A percentile compares a stretch with the other conserved stretches of the same genome.
phyloP scores from a whole-genome alignment of 2,329 filamentous ascomycete genomes.

The Calonectria montana region DNA sequence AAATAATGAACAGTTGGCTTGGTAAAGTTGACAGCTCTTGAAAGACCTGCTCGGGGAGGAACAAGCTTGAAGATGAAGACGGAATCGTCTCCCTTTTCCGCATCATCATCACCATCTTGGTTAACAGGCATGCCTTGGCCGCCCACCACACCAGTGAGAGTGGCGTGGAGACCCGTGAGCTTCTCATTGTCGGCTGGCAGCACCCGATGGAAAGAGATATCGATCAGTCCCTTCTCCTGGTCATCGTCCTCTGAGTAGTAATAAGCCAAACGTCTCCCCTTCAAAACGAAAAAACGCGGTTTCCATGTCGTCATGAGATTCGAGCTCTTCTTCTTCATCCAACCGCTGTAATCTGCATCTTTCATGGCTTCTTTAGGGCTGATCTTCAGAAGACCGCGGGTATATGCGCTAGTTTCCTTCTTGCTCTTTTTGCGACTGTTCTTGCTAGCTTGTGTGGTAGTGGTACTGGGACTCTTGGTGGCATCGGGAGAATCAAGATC shows the following conservation, averaged over 20 bases:
- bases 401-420: slow-evolving; percentile 95
- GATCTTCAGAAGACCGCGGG: slow-evolving; percentile 84
- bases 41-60: slow-evolving; percentile 86
- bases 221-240: slow-evolving; percentile 94
- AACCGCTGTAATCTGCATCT: slow-evolving; percentile 92
- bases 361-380: slow-evolving; percentile 85
- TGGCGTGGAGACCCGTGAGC: slow-evolving; percentile 90
- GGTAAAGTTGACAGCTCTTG: slow-evolving; percentile 94
- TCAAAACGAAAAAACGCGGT: slow-evolving; percentile 92
- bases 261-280: slow-evolving; percentile 90
- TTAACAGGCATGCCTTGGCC: slow-evolving; percentile 58
- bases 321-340: slow-evolving; percentile 99
- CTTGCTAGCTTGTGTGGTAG: slow-evolving; percentile 60
- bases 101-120: slow-evolving; percentile 53
- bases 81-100: slow-evolving; percentile 69
- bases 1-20: slow-evolving; percentile 98
- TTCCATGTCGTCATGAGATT: slow-evolving; percentile 99
- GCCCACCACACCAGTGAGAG: slow-evolving; percentile 84
- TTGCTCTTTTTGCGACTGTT: slow-evolving; percentile 79
- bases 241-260: slow-evolving; percentile 95
- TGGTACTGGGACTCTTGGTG: slow-evolving; percentile 65
- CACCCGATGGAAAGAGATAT: slow-evolving; percentile 98
- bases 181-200: slow-evolving; percentile 92
- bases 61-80: slow-evolving; percentile 99
- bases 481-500: slow-evolving; percentile 81